A percentile compares a stretch with the other conserved stretches of the same genome.
Evolutionary conservation across 495 filamentous ascomycete genomes (phyloP).

Genomic region (Penicillium coprophilum): DNA sequence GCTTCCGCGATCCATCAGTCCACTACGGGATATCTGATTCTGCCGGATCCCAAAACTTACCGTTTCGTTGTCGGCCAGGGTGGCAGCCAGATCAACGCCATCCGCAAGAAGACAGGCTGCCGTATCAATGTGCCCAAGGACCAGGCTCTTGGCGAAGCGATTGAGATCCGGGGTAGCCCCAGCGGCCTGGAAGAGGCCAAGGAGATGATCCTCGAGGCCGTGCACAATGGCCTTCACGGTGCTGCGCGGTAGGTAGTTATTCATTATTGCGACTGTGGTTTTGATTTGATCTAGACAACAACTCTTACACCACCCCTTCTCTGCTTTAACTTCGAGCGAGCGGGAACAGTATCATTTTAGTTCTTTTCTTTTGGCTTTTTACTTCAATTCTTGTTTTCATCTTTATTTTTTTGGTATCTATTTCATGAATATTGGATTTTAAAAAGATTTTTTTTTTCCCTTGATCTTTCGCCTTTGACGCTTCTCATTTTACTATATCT

Average conservation of each 20-base stretch:
- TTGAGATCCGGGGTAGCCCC: conserved; percentile 77
- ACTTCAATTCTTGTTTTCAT: conserved; percentile 9
- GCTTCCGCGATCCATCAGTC: conserved; percentile 69
- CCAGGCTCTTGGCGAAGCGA: conserved; percentile 74
- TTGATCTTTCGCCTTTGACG: conserved; percentile 3
- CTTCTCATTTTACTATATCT: background rate
- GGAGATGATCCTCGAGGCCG: conserved; percentile 81
- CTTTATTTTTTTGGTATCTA: conserved; percentile 10
- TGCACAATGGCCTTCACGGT: conserved; percentile 49
- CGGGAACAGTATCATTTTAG: conserved; percentile 7
- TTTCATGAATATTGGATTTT: conserved; percentile 15
- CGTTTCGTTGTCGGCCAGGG: conserved; percentile 86
- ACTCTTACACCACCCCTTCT: conserved; percentile 1
- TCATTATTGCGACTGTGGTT: background rate
- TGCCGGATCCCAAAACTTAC: conserved; percentile 87
- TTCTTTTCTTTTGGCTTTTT: conserved; percentile 1
- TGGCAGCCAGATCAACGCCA: conserved; percentile 86
- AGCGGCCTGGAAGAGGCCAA: conserved; percentile 85
- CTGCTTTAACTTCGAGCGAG: conserved; percentile 10
- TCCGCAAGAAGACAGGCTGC: conserved; percentile 88
- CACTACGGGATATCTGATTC: conserved; percentile 78
- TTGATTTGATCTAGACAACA: conserved; percentile 3
- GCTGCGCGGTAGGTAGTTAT: conserved; percentile 18
- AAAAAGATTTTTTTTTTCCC: conserved; percentile 8
- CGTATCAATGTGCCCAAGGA: conserved; percentile 87